Evolutionary conservation across 768 basidiomycete species (phyloP), one percentile per base, ranked within the genome.

Genomic region (Agaricus sinodeliciosus): DNA sequence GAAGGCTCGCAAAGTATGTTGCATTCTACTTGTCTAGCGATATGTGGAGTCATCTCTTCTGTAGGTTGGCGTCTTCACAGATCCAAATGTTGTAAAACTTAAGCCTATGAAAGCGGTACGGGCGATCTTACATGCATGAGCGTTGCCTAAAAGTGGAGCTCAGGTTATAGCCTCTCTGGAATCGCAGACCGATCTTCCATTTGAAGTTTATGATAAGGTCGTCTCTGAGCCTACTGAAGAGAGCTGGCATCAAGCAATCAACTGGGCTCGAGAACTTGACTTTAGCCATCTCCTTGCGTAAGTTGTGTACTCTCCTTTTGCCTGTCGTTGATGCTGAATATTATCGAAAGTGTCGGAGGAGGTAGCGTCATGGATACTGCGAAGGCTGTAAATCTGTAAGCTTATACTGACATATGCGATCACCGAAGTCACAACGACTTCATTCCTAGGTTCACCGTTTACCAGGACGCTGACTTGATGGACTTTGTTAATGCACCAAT

Each of bases 401-500:
- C 60, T 28, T n/a, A 12, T 6, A 39, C 31, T 8, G 11, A 0
- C 11, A 39, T 39, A 39, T 9, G 5, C n/a, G 4, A 16, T 12
- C 6, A 12, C 31, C 5, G 40, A 18, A 6, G 12, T 39, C 6
- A n/a, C 4, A 39, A 6, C 25, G 5, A 40, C 51, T 18, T 58
- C 36, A 63, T 12, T 54, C 34, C 16, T 56, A 91, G 89, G 53
- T 94, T 94, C 67, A 78, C 88, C 0, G 90, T 90, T 8, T 97
- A 97, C 75, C 87, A 87, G 59, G 91, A 97, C 58, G 81, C 90
- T 0, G 90, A 96, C 63, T 72, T 97, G 9, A 87, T 94, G 72
- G 95, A 98, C 65, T 98, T 95, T 66, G 90, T 97, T 68, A 98
- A 97, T 64, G 94, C 94, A 0, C 95, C 95, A 0, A 75, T 97